phyloP scores from a whole-genome alignment of 176 grass and related monocot species.

The Leersia perrieri region DNA sequence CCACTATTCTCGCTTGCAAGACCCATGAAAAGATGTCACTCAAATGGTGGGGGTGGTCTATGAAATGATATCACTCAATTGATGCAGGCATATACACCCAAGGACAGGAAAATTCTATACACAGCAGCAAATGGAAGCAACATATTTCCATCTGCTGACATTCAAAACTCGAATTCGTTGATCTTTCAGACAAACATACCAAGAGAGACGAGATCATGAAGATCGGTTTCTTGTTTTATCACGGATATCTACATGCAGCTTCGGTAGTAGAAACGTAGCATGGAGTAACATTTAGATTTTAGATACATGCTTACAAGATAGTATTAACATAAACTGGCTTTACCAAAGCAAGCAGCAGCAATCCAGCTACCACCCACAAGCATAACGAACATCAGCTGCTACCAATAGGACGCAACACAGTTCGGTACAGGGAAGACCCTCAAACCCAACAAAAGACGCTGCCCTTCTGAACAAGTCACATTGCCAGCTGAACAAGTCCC shows the following conservation, averaged over 20 bases:
- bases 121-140: too few relatives aligned
- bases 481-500: too few relatives aligned
- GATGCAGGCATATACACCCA: too few relatives aligned
- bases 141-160: too few relatives aligned
- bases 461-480: not conserved
- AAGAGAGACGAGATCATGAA: not conserved
- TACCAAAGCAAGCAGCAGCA: not conserved
- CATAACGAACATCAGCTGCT: not conserved
- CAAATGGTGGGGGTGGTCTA: too few relatives aligned
- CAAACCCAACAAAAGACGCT: not conserved
- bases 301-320: not conserved
- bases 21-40: too few relatives aligned
- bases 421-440: not conserved
- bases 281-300: not conserved
- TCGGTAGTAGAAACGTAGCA: not conserved
- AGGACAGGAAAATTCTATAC: too few relatives aligned
- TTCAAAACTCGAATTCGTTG: too few relatives aligned
- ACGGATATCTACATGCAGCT: slow-evolving; percentile 23
- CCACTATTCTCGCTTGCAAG: too few relatives aligned
- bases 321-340: not conserved
- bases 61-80: too few relatives aligned
- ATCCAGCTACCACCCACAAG: not conserved
- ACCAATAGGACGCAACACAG: not conserved
- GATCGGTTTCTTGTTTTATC: not conserved
- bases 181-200: not conserved